phyloP scores from a whole-genome alignment of 441 rosid species.

The Brassica balearica region DNA sequence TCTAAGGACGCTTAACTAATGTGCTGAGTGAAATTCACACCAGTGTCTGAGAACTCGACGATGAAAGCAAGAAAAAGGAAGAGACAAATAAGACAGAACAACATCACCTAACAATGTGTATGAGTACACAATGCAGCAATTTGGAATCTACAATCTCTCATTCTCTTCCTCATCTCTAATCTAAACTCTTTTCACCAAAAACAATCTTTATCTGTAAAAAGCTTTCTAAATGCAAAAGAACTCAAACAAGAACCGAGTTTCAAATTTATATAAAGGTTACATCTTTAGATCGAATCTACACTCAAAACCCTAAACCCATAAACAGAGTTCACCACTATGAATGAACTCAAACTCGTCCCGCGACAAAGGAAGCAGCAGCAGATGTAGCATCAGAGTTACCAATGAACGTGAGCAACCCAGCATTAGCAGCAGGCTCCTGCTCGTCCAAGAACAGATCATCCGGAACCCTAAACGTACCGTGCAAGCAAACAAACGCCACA shows the following conservation, averaged over 20 bases:
- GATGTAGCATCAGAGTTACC: conserved; percentile 46
- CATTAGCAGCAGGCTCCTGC: conserved; percentile 51
- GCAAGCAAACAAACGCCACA: conserved; percentile 57
- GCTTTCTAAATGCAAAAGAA: no score
- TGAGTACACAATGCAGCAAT: neutral
- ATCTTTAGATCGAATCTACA: no score
- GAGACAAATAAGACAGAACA: neutral
- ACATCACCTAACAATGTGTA: neutral
- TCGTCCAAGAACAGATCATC: conserved; percentile 75
- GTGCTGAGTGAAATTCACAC: neutral
- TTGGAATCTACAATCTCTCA: neutral
- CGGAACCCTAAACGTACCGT: conserved; percentile 67
- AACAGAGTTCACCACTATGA: no score
- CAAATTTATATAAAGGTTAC: neutral
- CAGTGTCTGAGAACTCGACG: neutral
- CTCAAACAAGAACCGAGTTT: neutral
- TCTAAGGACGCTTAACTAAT: neutral
- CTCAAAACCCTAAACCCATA: no score
- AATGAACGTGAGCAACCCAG: conserved; percentile 64
- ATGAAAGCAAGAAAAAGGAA: neutral
- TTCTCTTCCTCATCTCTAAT: neutral
- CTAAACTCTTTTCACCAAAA: neutral
- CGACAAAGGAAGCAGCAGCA: conserved; percentile 3
- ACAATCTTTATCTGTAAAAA: neutral
- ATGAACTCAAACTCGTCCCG: no score